These are phyloP conservation scores for Auricularia heimuer DNA, from an alignment of 768 basidiomycete species.

Conservation along the genomic window DNA sequence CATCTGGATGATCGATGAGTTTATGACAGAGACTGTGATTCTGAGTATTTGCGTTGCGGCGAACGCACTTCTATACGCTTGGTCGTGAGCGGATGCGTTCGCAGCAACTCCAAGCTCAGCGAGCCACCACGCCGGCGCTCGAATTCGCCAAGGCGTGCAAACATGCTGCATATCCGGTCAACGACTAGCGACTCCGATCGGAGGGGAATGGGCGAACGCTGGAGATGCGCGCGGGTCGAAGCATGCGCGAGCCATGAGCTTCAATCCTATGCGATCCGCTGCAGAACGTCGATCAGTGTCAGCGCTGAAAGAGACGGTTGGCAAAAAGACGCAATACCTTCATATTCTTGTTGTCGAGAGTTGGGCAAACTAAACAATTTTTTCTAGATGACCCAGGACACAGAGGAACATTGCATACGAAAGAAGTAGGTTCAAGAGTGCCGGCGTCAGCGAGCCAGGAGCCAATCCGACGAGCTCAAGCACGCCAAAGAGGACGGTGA, in stretches of 20 bases:
- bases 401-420: too few relatives aligned
- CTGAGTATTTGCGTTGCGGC: too few relatives aligned
- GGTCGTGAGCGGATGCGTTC: constrained; percentile 71
- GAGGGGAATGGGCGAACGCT: constrained; percentile 36
- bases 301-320: neutral
- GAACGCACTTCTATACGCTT: constrained; percentile 58
- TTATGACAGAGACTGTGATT: too few relatives aligned
- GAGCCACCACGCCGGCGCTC: constrained; percentile 32
- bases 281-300: neutral
- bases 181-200: neutral
- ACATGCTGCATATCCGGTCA: constrained; percentile 45
- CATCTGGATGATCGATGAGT: constrained; percentile 23
- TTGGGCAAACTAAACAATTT: constrained; percentile 47
- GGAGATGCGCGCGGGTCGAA: constrained; percentile 73
- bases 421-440: constrained; percentile 37
- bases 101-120: constrained; percentile 46
- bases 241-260: constrained; percentile 74
- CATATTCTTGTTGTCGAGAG: constrained; percentile 68
- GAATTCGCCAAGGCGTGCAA: constrained; percentile 49
- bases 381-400: too few relatives aligned
- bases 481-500: constrained; percentile 31
- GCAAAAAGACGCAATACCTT: constrained; percentile 37
- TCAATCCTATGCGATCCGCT: constrained; percentile 84
- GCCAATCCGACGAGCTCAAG: constrained; percentile 43
- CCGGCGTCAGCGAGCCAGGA: constrained; percentile 40